Percentiles rank a stretch among this genome's conserved stretches.
These are phyloP conservation scores for Aciculosporium take DNA, from an alignment of 2,329 filamentous ascomycete species.

Conservation along the genomic window DNA sequence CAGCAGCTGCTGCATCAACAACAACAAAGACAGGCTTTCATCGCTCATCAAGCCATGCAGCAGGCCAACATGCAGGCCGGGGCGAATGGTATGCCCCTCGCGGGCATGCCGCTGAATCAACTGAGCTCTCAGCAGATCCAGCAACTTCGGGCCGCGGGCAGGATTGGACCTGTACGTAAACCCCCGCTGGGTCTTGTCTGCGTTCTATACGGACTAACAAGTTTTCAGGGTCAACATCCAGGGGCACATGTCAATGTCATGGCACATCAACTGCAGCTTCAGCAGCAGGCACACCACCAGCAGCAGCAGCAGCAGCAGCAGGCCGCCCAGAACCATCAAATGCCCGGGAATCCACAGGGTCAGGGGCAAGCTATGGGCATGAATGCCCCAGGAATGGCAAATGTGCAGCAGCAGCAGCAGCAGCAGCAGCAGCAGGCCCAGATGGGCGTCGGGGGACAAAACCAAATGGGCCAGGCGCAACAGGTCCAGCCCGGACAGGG, in stretches of 20 bases:
- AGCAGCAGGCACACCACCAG: slow-evolving; percentile 27
- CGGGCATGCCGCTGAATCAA: slow-evolving; percentile 32
- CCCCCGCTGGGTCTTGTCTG: neutral
- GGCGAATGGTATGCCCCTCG: slow-evolving; percentile 34
- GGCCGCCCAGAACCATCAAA: slow-evolving; percentile 23
- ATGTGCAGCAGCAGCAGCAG: slow-evolving; percentile 18
- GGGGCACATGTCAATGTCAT: slow-evolving; percentile 26
- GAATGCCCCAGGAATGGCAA: slow-evolving; percentile 31
- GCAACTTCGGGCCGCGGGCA: slow-evolving; percentile 30
- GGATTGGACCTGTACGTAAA: slow-evolving; percentile 26
- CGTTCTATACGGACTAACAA: no score
- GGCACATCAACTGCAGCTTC: slow-evolving; percentile 33
- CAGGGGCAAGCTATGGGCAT: slow-evolving; percentile 33
- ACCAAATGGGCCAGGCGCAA: slow-evolving; percentile 9
- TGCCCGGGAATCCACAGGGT: slow-evolving; percentile 23
- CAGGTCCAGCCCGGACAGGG: slow-evolving; percentile 12
- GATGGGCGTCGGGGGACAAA: slow-evolving; percentile 8
- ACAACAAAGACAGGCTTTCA: slow-evolving; percentile 36
- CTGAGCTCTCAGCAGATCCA: slow-evolving; percentile 38
- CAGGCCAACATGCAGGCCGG: slow-evolving; percentile 34
- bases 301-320: slow-evolving; percentile 19
- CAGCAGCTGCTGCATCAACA: slow-evolving; percentile 45
- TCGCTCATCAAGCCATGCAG: slow-evolving; percentile 41
- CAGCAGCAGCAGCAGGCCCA: slow-evolving; percentile 13
- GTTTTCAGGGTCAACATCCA: slow-evolving; percentile 19